These are phyloP conservation scores for Monilinia aucupariae DNA, from an alignment of 2,329 filamentous ascomycete genomes.

Conservation along the genomic window DNA sequence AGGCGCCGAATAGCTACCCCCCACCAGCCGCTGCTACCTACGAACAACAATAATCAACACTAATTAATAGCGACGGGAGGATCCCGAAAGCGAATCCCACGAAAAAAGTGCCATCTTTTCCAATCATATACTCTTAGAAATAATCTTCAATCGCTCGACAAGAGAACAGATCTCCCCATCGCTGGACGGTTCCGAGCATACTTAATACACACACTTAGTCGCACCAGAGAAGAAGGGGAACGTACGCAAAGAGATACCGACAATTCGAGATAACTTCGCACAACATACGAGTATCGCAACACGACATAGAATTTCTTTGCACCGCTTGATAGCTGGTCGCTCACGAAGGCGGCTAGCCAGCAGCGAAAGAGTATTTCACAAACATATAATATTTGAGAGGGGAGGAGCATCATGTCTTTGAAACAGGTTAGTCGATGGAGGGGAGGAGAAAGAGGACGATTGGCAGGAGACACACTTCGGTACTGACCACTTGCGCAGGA, in stretches of 20 bases:
- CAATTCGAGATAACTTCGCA: constrained; percentile 13
- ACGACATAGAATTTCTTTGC: constrained; percentile 11
- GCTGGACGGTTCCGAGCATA: constrained; percentile 13
- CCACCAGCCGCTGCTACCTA: not conserved
- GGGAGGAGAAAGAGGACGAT: not conserved
- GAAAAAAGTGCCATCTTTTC: not conserved
- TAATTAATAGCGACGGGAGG: constrained; percentile 16
- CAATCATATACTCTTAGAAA: constrained; percentile 8
- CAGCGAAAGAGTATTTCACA: constrained; percentile 3
- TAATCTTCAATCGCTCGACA: constrained; percentile 11
- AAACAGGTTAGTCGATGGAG: constrained; percentile 37
- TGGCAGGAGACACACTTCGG: not conserved
- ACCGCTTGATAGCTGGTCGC: constrained; percentile 23
- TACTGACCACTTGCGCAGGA: constrained; percentile 48
- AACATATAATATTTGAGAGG: constrained; percentile 15
- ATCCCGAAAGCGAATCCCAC: not conserved
- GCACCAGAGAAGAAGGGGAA: constrained; percentile 5
- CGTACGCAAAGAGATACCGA: constrained; percentile 5
- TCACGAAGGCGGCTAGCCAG: constrained; percentile 24
- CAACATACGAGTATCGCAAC: constrained; percentile 11
- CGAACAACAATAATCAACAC: constrained; percentile 2
- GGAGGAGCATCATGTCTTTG: constrained; percentile 37
- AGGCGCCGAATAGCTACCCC: not conserved
- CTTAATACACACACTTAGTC: constrained; percentile 10
- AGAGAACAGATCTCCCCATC: not conserved